A percentile compares a stretch with the other conserved stretches of the same genome.
phyloP scores from a whole-genome alignment of 805 yeast species.

The Candida quercuum region DNA sequence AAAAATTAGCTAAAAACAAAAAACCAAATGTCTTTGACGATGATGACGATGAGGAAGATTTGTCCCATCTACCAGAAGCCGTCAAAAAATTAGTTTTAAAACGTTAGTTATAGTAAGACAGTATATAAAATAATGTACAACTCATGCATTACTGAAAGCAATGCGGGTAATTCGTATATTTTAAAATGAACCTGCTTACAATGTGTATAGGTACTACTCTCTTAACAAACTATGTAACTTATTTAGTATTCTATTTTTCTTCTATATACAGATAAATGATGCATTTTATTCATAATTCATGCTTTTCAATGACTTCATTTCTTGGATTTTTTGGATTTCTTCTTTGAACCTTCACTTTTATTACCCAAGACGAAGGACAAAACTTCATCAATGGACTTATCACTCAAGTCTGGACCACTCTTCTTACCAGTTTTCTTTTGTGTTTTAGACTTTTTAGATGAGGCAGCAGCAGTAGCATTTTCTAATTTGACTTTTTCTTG shows the following conservation, averaged over 20 bases:
- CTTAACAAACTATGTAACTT: too few species aligned
- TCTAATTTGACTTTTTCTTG: conserved; percentile 30
- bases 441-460: conserved; percentile 8
- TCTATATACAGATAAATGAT: conserved; percentile 5
- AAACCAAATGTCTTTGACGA: conserved; percentile 21
- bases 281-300: neutral
- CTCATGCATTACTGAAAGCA: too few species aligned
- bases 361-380: conserved; percentile 66
- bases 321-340: conserved; percentile 17
- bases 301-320: neutral
- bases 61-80: conserved; percentile 22
- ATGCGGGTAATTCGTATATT: too few species aligned
- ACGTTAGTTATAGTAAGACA: neutral
- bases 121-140: neutral
- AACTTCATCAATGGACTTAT: conserved; percentile 67
- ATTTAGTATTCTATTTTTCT: neutral
- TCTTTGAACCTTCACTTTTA: conserved; percentile 18
- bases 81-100: conserved; percentile 19
- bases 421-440: conserved; percentile 4
- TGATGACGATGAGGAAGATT: conserved; percentile 22
- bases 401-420: conserved; percentile 47
- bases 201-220: too few species aligned
- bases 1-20: conserved; percentile 16
- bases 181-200: too few species aligned
- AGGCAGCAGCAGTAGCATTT: conserved; percentile 18